phyloP scores from a whole-genome alignment of 306 rosid species.

The Cyclanthera cordifolia region DNA sequence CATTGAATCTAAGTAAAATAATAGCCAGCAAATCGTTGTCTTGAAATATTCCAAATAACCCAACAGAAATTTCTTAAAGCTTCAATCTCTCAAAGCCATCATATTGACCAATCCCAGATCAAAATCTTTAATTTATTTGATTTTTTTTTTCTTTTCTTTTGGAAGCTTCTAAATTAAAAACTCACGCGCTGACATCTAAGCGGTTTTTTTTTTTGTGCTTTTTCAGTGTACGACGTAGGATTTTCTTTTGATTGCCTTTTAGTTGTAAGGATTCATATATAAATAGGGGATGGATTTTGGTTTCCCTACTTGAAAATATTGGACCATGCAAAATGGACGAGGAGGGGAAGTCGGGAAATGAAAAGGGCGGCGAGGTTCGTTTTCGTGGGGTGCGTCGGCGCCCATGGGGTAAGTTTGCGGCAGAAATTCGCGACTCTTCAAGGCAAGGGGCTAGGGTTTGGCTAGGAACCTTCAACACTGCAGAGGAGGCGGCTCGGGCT shows the following conservation, averaged over 20 bases:
- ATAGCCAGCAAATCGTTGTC: neutral
- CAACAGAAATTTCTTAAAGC: neutral
- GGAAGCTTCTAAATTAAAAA: neutral
- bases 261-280: neutral
- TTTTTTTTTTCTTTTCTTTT: neutral
- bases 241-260: constrained; percentile 2
- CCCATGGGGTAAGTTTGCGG: constrained; percentile 90
- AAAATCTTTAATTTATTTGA: neutral
- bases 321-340: constrained; percentile 12
- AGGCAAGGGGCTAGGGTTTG: constrained; percentile 62
- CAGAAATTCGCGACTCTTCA: constrained; percentile 75
- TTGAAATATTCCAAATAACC: neutral
- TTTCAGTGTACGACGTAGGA: neutral
- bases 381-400: constrained; percentile 68
- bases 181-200: neutral
- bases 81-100: neutral
- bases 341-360: neutral
- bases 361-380: constrained; percentile 20
- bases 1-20: neutral
- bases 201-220: neutral
- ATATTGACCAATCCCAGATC: constrained; percentile 12
- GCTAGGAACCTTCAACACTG: constrained; percentile 83
- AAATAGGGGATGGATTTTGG: neutral
- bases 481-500: constrained; percentile 92
- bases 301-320: neutral